Base-by-base conservation (phyloP, 2,329 filamentous ascomycete genomes). In the Fonsecaea erecta region DNA sequence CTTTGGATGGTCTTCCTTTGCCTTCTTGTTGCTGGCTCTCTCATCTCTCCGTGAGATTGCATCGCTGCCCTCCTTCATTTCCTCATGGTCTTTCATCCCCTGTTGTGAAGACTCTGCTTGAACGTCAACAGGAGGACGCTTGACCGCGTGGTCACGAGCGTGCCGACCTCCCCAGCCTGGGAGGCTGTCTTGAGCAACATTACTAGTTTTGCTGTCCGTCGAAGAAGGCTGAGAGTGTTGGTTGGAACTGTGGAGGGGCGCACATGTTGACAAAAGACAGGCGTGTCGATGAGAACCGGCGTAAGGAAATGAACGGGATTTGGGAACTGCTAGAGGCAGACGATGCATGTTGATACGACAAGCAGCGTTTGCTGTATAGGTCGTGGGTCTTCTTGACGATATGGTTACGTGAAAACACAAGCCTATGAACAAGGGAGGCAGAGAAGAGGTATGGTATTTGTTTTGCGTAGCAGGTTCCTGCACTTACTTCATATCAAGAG, bases 1-100 rank as follows among this genome's bases (percentile, higher is more conserved):
- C 65, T 82, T 77, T 1, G 82, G 82, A 74, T 80, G 75, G 58
- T 83, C 81, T 68, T 79, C 66, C 72, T 83, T 81, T 2, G 79
- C 77, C 71, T 78, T 78, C 70, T 76, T 71, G 51, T 75, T 75
- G 51, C 74, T 73, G 21, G 75, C 72, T 8, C 68, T 69, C 24
- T 77, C 75, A 58, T 79, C 78, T 68, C 82, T 77, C 11, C 76
- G 77, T 32, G 75, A 78, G 52, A 78, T 73, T 26, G 76, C 79
- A 62, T 76, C 75, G 16, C 76, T 76, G n/a, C 76, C 73, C 56
- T 79, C 75, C 37, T 74, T 73, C 40, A 74, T 68, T 3, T 76
- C 69, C 30, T 74, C 64, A 34, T 75, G 74, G 51, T 80, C 77
- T 54, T 75, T 71, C 68, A 75, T 70, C 0, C 74, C 76, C 1